These are phyloP conservation scores for Didymella pinodella DNA, from an alignment of 2,329 filamentous ascomycete species.

Conservation along the genomic window DNA sequence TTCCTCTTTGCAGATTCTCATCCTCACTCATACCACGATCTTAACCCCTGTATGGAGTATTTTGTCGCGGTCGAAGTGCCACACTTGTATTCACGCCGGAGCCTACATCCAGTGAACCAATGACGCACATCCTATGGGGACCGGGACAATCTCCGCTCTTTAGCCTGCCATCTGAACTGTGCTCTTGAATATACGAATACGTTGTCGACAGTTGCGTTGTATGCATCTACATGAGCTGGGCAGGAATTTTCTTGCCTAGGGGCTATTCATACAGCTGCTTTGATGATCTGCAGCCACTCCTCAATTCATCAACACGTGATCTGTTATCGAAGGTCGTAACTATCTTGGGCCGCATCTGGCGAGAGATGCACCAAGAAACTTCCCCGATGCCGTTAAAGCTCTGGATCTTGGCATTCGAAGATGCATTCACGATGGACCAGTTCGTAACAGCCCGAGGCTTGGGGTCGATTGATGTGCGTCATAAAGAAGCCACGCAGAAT, in stretches of 20 bases:
- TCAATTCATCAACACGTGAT: conserved; percentile 10
- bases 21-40: neutral
- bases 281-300: conserved; percentile 12
- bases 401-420: conserved; percentile 24
- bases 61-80: neutral
- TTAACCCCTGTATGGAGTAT: neutral
- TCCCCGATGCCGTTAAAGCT: conserved; percentile 13
- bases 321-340: neutral
- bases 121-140: neutral
- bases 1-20: too few species aligned
- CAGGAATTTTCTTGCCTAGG: conserved; percentile 15
- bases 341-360: conserved; percentile 10
- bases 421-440: conserved; percentile 25
- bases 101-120: neutral
- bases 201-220: conserved; percentile 20
- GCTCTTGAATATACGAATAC: conserved; percentile 26
- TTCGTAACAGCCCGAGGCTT: conserved; percentile 20
- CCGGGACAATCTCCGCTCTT: conserved; percentile 16
- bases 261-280: conserved; percentile 23
- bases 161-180: conserved; percentile 23
- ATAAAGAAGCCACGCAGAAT: conserved; percentile 20
- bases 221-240: conserved; percentile 20
- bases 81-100: neutral
- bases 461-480: conserved; percentile 4
- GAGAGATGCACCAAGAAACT: conserved; percentile 20